Percentiles rank a stretch among this genome's conserved stretches.
These are phyloP conservation scores for Phytophthora cajani DNA, from an alignment of 352 stramenopile species.

Conservation along the genomic window DNA sequence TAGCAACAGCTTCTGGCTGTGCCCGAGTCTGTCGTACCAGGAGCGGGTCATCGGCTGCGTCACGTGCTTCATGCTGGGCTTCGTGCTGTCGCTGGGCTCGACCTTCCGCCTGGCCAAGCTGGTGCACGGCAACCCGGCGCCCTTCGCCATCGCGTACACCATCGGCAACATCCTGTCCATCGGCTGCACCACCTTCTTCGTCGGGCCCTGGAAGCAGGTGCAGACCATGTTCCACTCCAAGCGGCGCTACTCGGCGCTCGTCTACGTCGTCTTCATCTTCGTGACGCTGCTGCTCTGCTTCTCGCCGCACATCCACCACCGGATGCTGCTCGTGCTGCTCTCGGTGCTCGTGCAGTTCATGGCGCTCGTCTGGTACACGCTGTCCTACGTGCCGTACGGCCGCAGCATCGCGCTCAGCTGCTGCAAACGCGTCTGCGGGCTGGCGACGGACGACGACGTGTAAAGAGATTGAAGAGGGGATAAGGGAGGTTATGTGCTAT, in stretches of 20 bases:
- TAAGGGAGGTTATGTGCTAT: not conserved
- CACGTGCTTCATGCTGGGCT: slow-evolving; percentile 83
- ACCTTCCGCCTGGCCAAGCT: slow-evolving; percentile 82
- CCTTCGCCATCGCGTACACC: slow-evolving; percentile 87
- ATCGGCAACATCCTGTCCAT: slow-evolving; percentile 87
- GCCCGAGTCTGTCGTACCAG: slow-evolving; percentile 83
- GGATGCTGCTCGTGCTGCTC: slow-evolving; percentile 72
- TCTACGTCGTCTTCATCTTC: slow-evolving; percentile 84
- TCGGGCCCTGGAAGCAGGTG: slow-evolving; percentile 81
- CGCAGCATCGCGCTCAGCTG: slow-evolving; percentile 67
- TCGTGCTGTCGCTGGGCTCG: slow-evolving; percentile 84
- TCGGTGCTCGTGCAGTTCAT: slow-evolving; percentile 81
- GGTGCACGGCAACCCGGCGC: slow-evolving; percentile 75
- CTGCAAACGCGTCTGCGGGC: slow-evolving; percentile 68
- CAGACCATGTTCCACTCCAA: slow-evolving; percentile 88
- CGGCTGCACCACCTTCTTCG: slow-evolving; percentile 87
- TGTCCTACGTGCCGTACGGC: slow-evolving; percentile 91
- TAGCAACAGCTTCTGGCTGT: slow-evolving; percentile 49
- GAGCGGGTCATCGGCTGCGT: slow-evolving; percentile 84
- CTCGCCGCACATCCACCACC: slow-evolving; percentile 68
- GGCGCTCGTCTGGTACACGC: slow-evolving; percentile 86
- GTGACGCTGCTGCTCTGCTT: slow-evolving; percentile 84
- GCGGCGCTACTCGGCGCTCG: slow-evolving; percentile 65
- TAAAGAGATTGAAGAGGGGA: slow-evolving; percentile 11
- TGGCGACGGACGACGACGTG: slow-evolving; percentile 61